Base-by-base conservation (phyloP, 441 rosid species). In the Pelargonium australe region DNA sequence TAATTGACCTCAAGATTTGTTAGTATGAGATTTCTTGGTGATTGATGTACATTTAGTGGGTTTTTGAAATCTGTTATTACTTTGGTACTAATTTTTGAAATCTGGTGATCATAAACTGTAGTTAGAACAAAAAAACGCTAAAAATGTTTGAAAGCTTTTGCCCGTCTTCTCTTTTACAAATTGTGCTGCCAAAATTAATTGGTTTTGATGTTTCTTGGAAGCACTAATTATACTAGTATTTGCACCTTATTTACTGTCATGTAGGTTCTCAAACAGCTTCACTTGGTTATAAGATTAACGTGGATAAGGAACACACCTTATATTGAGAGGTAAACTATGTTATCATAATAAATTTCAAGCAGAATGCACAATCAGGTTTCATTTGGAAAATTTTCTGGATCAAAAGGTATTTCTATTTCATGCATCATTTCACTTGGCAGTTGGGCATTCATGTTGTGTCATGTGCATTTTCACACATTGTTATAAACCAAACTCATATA, bases 281-380 rank as follows among this genome's bases (percentile, higher is more conserved):
- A 83, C 60, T 80, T 81, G 0, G 57, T 91, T 51, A 69, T 87
- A 70, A 86, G 76, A 76, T 64, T 87, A 68, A 94, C 97, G 0
- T 89, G 99, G 96, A 84, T 94, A 72, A 83, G 97, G 80, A 88
- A 87, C 85, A 76, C 94, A 3, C 88, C 91, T 25, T 78, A 77
- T 62, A 13, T 81, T 74, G 87, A 73, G 74, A 85, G 97, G 98
- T 88, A 68, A 76, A 63, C 68, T 20, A 51, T 51, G 5, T 16
- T 13, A 14, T 51, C 58, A n/a, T 51, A 51, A 51, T 51, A 65
- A 10, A 66, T 51, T 61, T 47, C 71, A 17, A 3, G 19, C 4
- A 13, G 19, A n/a, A 6, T 12, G 37, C 16, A 72, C 8, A 8
- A 55, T 20, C 51, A 19, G 43, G 19, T 60, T 43, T 64, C 61